phyloP scores from a whole-genome alignment of 768 basidiomycete species.

The Naganishia vaughanmartiniae region DNA sequence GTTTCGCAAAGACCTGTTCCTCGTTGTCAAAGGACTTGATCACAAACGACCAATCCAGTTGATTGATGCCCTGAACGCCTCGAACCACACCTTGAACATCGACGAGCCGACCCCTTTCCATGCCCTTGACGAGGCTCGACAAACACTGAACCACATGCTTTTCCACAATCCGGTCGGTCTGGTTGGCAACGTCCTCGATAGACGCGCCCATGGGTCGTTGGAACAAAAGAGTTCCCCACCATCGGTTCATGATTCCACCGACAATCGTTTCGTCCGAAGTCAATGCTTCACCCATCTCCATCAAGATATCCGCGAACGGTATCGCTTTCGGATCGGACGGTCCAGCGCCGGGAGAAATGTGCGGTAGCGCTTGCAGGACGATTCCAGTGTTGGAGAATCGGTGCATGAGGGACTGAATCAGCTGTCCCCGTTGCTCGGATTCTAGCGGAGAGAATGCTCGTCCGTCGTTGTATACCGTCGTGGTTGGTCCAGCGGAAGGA shows the following conservation, averaged over 20 bases:
- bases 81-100: conserved; percentile 49
- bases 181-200: conserved; percentile 37
- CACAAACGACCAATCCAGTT: conserved; percentile 73
- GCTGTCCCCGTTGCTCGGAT: conserved; percentile 38
- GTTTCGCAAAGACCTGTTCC: conserved; percentile 57
- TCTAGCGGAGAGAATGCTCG: conserved; percentile 31
- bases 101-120: conserved; percentile 42
- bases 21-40: conserved; percentile 83
- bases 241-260: conserved; percentile 44
- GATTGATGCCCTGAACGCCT: conserved; percentile 34
- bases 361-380: conserved; percentile 47
- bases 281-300: conserved; percentile 50
- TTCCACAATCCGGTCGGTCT: conserved; percentile 36
- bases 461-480: conserved; percentile 14
- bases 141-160: conserved; percentile 38
- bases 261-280: conserved; percentile 50
- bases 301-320: conserved; percentile 47
- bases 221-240: conserved; percentile 46
- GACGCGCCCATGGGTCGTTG: conserved; percentile 35
- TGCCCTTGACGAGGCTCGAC: conserved; percentile 43
- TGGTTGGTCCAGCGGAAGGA: conserved; percentile 36
- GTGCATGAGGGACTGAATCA: conserved; percentile 41
- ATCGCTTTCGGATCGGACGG: conserved; percentile 42
- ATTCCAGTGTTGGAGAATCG: conserved; percentile 50
- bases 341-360: conserved; percentile 45